Evolutionary conservation across 1,139 yeast genomes (phyloP), one percentile per base, ranked within the genome.

Genomic region (Geotrichum fermentans): DNA sequence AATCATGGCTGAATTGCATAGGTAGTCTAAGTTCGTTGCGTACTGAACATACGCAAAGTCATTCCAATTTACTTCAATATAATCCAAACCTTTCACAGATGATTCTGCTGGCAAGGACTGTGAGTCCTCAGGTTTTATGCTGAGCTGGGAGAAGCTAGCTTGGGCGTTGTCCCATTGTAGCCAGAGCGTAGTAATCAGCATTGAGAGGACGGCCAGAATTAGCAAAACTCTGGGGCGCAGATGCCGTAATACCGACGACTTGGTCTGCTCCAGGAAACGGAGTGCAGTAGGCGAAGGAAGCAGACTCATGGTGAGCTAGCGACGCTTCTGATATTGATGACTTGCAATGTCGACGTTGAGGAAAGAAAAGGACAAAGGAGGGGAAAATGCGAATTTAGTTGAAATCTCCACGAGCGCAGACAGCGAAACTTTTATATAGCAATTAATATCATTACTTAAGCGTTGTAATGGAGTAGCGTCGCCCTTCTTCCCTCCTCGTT

Each of bases 31-130:
- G 43, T 70, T 66, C 0, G 80, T 73, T 1, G 75, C 79, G 54
- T 75, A 75, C 43, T 71, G 70, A 2, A 74, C 74, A 56, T 75
- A 75, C 0, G 79, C 79, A 45, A 53, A 64, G 38, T 60, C 60
- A 14, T 37, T 32, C 51, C 51, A 47, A 28, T 47, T 40, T 11
- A 43, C 47, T 11, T 32, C 4, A 11, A 40, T 37, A 16, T 11
- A 22, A 13, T 37, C 40, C 4, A 8, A 4, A 8, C 36, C 16
- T 13, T 33, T 7, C 36, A 24, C 28, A 6, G 10, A 24, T 10
- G 28, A 10, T 10, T 24, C 28, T 24, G 6, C 28, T 10, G 28
- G 28, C 28, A 10, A 6, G 6, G 28, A 10, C 28, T 6, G 28
- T 10, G 28, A 6, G 10, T 24, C 10, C 10, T 24, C 28, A 6